These are phyloP conservation scores for Tetrapisispora phaffii DNA, from an alignment of 805 yeast genomes.

Conservation along the genomic window DNA sequence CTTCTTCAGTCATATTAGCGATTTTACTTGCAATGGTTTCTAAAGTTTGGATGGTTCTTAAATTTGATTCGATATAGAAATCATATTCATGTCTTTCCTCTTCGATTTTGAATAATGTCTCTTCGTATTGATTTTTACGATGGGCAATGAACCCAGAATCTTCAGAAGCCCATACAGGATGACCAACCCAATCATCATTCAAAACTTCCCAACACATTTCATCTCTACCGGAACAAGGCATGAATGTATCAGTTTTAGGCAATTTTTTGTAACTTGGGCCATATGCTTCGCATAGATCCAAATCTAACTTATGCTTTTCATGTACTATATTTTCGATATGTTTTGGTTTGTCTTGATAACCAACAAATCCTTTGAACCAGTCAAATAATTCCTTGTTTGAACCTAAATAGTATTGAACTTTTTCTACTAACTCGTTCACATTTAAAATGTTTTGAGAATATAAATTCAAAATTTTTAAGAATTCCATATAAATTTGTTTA, in stretches of 20 bases:
- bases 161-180: constrained; percentile 99
- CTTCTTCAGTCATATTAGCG: constrained; percentile 86
- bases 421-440: constrained; percentile 66
- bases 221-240: constrained; percentile 98
- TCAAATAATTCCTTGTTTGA: constrained; percentile 64
- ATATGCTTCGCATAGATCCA: constrained; percentile 82
- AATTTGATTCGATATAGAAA: constrained; percentile 86
- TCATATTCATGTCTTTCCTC: constrained; percentile 98
- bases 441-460: constrained; percentile 88
- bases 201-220: constrained; percentile 98
- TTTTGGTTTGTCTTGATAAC: constrained; percentile 74
- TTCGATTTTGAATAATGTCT: constrained; percentile 85
- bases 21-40: constrained; percentile 92
- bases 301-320: constrained; percentile 85
- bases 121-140: constrained; percentile 95
- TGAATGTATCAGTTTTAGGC: constrained; percentile 87
- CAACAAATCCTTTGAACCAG: constrained; percentile 91
- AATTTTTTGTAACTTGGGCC: constrained; percentile 91
- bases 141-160: constrained; percentile 99
- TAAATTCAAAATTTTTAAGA: constrained; percentile 75
- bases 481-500: constrained; percentile 85
- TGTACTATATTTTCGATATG: constrained; percentile 78
- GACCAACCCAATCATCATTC: constrained; percentile 98
- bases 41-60: constrained; percentile 88
- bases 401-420: constrained; percentile 81